Conservation (phyloP, 2,329 filamentous ascomycete species). For the Cyclaneusma minus region DNA sequence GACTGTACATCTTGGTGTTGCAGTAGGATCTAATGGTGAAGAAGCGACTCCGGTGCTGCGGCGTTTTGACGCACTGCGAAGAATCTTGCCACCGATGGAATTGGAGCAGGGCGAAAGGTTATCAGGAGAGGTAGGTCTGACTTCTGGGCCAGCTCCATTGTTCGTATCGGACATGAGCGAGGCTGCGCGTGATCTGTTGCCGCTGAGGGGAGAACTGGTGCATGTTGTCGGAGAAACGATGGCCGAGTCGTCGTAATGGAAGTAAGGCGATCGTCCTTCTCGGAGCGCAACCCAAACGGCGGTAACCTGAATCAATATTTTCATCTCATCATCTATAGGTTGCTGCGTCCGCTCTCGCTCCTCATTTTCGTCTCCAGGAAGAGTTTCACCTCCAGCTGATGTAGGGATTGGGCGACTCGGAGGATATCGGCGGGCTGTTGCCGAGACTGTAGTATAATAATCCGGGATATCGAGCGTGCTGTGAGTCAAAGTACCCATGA, state of each 20-base stretch:
- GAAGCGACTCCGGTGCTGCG: conserved; percentile 5
- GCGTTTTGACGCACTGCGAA: conserved; percentile 8
- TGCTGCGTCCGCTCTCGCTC: conserved; percentile 19
- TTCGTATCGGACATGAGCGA: conserved; percentile 13
- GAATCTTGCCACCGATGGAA: conserved; percentile 9
- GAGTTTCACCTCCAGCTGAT: conserved; percentile 7
- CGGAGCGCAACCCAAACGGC: conserved; percentile 34
- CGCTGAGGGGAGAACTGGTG: not conserved
- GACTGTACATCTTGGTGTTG: conserved; percentile 23
- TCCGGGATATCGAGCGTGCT: conserved; percentile 54
- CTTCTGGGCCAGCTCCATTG: not conserved
- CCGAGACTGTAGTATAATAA: conserved; percentile 42
- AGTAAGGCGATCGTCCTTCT: conserved; percentile 25
- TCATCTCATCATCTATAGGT: conserved; percentile 27
- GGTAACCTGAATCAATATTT: conserved; percentile 33
- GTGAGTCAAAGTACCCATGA: conserved; percentile 53
- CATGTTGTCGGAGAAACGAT: not conserved
- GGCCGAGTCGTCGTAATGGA: conserved; percentile 18
- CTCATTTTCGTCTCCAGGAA: conserved; percentile 4
- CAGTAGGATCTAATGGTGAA: conserved; percentile 7
- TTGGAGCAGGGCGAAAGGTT: conserved; percentile 7
- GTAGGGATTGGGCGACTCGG: conserved; percentile 22
- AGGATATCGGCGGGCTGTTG: conserved; percentile 31
- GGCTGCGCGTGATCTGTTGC: conserved; percentile 9
- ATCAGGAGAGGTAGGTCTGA: conserved; percentile 10